These are phyloP conservation scores for Pleurozium schreberi DNA, from an alignment of 225 moss, liverwort and hornwort genomes.

Conservation along the genomic window DNA sequence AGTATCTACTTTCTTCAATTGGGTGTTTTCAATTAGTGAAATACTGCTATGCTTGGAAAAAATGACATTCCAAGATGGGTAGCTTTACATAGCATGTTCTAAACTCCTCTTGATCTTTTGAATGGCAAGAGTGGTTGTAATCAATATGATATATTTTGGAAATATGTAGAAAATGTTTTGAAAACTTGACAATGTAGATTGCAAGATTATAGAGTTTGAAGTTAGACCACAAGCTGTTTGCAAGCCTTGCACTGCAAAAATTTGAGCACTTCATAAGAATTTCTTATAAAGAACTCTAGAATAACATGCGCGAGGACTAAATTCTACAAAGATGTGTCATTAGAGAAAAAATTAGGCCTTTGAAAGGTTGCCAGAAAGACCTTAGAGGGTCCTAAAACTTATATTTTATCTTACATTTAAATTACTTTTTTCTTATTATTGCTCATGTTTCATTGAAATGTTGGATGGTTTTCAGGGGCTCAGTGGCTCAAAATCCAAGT, in stretches of 20 bases:
- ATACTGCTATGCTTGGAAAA: fast-evolving
- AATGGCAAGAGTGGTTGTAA: neutral
- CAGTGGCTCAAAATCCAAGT: too few relatives aligned
- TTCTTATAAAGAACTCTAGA: too few relatives aligned
- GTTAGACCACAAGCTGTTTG: too few relatives aligned
- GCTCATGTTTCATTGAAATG: too few relatives aligned
- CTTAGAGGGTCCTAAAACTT: too few relatives aligned
- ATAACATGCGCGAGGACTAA: neutral
- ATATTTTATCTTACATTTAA: too few relatives aligned
- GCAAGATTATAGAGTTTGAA: neutral
- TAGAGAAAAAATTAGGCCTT: too few relatives aligned
- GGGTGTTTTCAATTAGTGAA: neutral
- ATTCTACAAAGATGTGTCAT: neutral
- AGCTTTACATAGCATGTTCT: fast-evolving
- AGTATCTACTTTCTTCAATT: neutral
- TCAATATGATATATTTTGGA: neutral
- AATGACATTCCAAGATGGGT: fast-evolving
- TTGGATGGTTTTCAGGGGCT: too few relatives aligned
- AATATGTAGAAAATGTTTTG: neutral
- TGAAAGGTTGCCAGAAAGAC: too few relatives aligned
- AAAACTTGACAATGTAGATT: neutral
- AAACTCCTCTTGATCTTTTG: neutral
- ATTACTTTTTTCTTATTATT: too few relatives aligned
- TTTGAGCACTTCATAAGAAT: neutral
- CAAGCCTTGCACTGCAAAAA: too few relatives aligned